Evolutionary conservation across 1,139 yeast species (phyloP).

Genomic region (Debaryomycetaceae sp.): DNA sequence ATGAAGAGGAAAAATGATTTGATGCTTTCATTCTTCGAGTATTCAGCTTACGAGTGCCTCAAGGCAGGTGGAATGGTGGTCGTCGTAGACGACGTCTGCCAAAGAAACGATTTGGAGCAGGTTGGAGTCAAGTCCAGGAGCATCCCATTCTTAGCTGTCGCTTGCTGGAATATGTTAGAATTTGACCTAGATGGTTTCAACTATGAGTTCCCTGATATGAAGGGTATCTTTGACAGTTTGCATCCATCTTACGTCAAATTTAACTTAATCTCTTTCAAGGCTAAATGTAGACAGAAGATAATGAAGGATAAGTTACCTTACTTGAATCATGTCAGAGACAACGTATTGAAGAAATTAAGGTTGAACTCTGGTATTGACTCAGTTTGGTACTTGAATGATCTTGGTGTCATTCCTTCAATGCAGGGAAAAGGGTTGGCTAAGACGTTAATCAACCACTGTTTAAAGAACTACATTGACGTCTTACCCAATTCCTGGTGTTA

Average conservation of each 20-base stretch:
- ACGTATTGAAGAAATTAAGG: constrained; percentile 15
- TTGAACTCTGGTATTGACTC: constrained; percentile 12
- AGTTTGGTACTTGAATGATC: constrained; percentile 40
- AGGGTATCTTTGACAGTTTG: constrained; percentile 18
- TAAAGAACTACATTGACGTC: constrained; percentile 16
- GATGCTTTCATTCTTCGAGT: constrained; percentile 36
- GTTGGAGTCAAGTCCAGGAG: constrained; percentile 8
- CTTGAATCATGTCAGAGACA: constrained; percentile 30
- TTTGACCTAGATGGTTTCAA: constrained; percentile 23
- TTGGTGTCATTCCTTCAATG: constrained; percentile 39
- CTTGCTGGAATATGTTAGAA: constrained; percentile 35
- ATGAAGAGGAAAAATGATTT: constrained; percentile 28
- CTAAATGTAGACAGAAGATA: constrained; percentile 34
- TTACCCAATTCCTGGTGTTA: constrained; percentile 25
- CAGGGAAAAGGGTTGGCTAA: constrained; percentile 40
- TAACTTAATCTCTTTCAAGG: constrained; percentile 30
- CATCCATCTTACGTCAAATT: constrained; percentile 32
- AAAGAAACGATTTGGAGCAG: constrained; percentile 15
- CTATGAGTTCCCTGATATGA: constrained; percentile 18
- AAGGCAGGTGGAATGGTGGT: constrained; percentile 30
- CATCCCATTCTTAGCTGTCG: constrained; percentile 31
- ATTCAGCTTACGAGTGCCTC: constrained; percentile 33
- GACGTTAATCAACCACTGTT: constrained; percentile 27
- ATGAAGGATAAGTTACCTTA: constrained; percentile 33
- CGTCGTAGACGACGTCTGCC: constrained; percentile 32